Evolutionary conservation across 139 green algal species (phyloP).

Genomic region (Desmodesmus armatus): DNA sequence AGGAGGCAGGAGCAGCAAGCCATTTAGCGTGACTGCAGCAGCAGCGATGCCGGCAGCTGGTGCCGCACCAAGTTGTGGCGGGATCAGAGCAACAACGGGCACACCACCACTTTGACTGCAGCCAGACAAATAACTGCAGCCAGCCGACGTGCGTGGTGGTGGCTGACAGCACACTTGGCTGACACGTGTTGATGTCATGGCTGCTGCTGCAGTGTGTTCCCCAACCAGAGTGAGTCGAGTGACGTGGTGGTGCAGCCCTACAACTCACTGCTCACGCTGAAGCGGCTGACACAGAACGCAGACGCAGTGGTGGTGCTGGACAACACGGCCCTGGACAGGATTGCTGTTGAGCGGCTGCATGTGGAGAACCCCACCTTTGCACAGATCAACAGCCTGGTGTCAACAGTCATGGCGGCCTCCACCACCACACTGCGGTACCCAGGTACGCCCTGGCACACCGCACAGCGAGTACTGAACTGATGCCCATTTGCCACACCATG

Average conservation of each 20-base stretch:
- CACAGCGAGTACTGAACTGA: neutral
- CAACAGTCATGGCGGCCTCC: slow-evolving; percentile 98
- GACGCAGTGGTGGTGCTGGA: slow-evolving; percentile 95
- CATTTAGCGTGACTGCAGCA: too few relatives aligned
- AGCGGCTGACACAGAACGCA: slow-evolving; percentile 93
- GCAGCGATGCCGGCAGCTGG: too few relatives aligned
- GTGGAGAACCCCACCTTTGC: slow-evolving; percentile 75
- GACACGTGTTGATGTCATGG: too few relatives aligned
- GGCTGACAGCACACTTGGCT: too few relatives aligned
- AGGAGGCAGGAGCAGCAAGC: too few relatives aligned
- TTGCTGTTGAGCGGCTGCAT: slow-evolving; percentile 87
- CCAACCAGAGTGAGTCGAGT: slow-evolving; percentile 95
- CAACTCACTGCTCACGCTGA: slow-evolving; percentile 98
- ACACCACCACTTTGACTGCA: too few relatives aligned
- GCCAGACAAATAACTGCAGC: neutral
- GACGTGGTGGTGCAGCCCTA: slow-evolving; percentile 99
- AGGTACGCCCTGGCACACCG: slow-evolving; percentile 64
- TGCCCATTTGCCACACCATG: too few relatives aligned
- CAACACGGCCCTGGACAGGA: slow-evolving; percentile 93
- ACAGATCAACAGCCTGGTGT: slow-evolving; percentile 97
- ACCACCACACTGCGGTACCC: slow-evolving; percentile 97
- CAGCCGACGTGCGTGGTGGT: neutral
- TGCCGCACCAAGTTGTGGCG: too few relatives aligned
- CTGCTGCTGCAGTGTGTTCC: slow-evolving; percentile 90
- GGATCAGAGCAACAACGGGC: too few relatives aligned